Percentiles rank a stretch among this genome's conserved stretches.
phyloP scores from a whole-genome alignment of 768 basidiomycete genomes.

The Gloeopeniophorella convolvens region DNA sequence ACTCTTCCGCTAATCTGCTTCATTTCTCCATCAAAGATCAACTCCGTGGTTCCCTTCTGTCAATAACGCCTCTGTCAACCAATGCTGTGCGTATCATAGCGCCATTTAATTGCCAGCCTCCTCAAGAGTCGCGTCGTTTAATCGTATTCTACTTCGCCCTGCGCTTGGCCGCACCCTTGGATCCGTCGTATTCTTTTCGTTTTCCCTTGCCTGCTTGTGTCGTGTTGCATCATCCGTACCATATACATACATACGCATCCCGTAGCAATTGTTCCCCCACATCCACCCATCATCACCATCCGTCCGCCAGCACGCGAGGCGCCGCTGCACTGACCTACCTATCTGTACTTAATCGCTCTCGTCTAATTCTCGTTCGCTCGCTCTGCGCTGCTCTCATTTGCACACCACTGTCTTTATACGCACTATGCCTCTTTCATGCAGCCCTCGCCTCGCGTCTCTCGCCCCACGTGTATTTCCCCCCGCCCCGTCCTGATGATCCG shows the following conservation, averaged over 20 bases:
- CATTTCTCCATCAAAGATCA: conserved; percentile 9
- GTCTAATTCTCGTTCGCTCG: conserved; percentile 3
- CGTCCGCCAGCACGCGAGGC: conserved; percentile 14
- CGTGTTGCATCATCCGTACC: conserved; percentile 13
- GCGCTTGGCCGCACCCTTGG: conserved; percentile 8
- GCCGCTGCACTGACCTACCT: conserved; percentile 12
- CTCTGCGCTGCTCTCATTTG: conserved; percentile 13
- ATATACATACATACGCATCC: conserved; percentile 17
- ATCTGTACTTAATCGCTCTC: background rate
- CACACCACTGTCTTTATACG: conserved; percentile 17
- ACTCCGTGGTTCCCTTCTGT: conserved; percentile 10
- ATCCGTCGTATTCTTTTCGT: conserved; percentile 9
- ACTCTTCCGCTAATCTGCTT: conserved; percentile 7
- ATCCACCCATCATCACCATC: background rate
- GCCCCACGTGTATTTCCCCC: conserved; percentile 16
- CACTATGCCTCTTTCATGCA: conserved; percentile 8
- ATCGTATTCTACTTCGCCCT: conserved; percentile 9
- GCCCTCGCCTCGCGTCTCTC: conserved; percentile 14
- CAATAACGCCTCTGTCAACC: conserved; percentile 11
- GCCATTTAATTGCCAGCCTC: conserved; percentile 6
- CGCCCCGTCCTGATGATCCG: no score
- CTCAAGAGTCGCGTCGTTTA: background rate
- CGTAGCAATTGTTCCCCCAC: conserved; percentile 6
- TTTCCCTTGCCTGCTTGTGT: conserved; percentile 2
- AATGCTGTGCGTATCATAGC: conserved; percentile 4